Percentiles rank a stretch among this genome's conserved stretches.
These are phyloP conservation scores for Ophiostoma sp. DNA, from an alignment of 2,329 filamentous ascomycete genomes.

Conservation along the genomic window DNA sequence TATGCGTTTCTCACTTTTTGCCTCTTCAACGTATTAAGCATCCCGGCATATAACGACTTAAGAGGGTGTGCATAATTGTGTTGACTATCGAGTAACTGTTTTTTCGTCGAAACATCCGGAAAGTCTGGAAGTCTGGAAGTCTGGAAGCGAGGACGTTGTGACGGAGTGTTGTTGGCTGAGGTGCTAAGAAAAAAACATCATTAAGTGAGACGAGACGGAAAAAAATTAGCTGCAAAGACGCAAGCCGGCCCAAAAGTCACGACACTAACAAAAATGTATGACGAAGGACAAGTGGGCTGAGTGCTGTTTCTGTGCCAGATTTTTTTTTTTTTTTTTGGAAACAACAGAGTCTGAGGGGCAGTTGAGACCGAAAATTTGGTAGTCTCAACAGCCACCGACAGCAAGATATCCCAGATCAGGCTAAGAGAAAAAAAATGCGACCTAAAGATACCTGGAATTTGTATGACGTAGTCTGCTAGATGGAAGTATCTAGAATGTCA, in stretches of 20 bases:
- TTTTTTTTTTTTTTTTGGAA: background rate
- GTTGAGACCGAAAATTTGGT: background rate
- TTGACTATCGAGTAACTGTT: background rate
- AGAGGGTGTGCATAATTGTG: background rate
- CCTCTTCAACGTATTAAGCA: background rate
- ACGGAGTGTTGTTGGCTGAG: background rate
- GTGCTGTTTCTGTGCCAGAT: background rate
- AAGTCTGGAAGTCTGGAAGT: background rate
- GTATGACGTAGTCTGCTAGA: background rate
- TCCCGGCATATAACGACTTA: background rate
- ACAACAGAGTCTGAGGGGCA: background rate
- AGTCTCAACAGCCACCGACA: background rate
- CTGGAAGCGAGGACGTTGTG: background rate
- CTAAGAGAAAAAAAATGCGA: background rate
- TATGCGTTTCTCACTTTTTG: background rate
- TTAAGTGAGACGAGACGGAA: background rate
- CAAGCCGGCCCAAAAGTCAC: background rate
- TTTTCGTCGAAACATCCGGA: background rate
- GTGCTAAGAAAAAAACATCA: background rate
- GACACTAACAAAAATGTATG: conserved; percentile 7
- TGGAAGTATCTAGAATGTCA: background rate
- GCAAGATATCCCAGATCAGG: background rate
- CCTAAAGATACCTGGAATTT: background rate
- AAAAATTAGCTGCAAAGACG: background rate
- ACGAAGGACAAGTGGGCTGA: background rate